Base-by-base conservation (phyloP, 2,329 filamentous ascomycete genomes). In the Pseudogymnoascus sp. region DNA sequence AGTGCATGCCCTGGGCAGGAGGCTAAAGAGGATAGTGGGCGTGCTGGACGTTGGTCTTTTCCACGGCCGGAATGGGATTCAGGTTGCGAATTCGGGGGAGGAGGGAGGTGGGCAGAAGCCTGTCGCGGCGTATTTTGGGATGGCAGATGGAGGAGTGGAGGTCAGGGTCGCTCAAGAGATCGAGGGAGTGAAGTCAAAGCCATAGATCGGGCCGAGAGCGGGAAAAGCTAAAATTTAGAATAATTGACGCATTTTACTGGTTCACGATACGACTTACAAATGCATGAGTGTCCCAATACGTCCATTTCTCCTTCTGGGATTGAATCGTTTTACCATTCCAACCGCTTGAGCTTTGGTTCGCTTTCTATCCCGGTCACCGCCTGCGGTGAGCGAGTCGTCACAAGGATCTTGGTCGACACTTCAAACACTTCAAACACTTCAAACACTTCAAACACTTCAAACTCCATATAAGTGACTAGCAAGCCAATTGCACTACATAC, bases 31-130 rank as follows among this genome's bases (percentile, higher is more conserved):
- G 67, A 89, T 96, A 66, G 87, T 89, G 1, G 94, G 94, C 59
- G 91, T 99, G 7, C 80, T 97, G 61, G 94, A 96, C 72, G 92
- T 95, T 28, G 94, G 94, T 12, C 82, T 99, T 52, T 99, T 99
- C 78, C 84, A 86, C 42, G 93, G 93, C 3, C 73, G 86, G 70
- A 92, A 93, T 64, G 93, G 93, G 0, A 78, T 84, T 14, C 81
- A 95, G 73, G 83, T 85, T 64, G 83, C 82, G 42, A 78, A 82
- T 62, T 79, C 82, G 63, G 81, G 85, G 66, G 76, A 80, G 70
- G 79, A 81, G 61, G 76, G 85, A 58, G 88, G 89, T 58, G 92
- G 90, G 0, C 91, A 97, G 78, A 96, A 93, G 77, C 94, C 94
- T 0, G 83, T 97, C 11, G 92, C 92, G 28, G 92, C 91, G 23